Percentiles rank a stretch among this genome's conserved stretches.
Evolutionary conservation across 495 filamentous ascomycete species (phyloP).

Genomic region (Astrothelium subdiscretum): DNA sequence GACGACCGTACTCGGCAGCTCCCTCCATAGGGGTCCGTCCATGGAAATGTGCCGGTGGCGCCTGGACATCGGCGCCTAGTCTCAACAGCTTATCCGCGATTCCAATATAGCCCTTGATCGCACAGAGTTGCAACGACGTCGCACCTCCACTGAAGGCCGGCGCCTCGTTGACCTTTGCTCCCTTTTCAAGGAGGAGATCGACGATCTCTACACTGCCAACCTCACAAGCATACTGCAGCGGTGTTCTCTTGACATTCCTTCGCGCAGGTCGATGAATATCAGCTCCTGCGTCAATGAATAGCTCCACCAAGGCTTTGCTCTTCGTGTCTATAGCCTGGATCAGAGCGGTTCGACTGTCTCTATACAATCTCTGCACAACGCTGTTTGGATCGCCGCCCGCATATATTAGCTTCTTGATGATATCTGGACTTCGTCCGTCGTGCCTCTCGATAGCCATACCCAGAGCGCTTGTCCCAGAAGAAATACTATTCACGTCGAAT

Average conservation of each 20-base stretch:
- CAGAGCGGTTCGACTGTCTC: neutral
- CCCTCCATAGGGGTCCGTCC: conserved; percentile 34
- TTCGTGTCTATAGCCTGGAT: neutral
- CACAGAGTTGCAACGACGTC: conserved; percentile 21
- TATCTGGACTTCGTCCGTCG: neutral
- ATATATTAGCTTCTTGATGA: neutral
- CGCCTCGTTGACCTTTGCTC: neutral
- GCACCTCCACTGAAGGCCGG: conserved; percentile 9
- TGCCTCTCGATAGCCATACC: neutral
- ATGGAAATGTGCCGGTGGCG: conserved; percentile 14
- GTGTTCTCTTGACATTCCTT: neutral
- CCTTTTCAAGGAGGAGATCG: neutral
- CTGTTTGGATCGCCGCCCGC: neutral
- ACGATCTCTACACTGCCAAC: neutral
- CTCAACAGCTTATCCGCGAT: conserved; percentile 17
- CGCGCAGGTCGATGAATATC: neutral
- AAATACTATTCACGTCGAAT: neutral
- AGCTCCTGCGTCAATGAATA: neutral
- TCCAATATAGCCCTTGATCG: conserved; percentile 12
- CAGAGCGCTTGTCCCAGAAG: neutral
- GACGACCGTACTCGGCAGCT: conserved; percentile 33
- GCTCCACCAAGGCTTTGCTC: neutral
- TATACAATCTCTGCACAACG: neutral
- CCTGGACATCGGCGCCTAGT: conserved; percentile 24
- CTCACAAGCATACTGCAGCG: neutral